Conservation (phyloP, 768 basidiomycete species). For the Russula abietina region DNA sequence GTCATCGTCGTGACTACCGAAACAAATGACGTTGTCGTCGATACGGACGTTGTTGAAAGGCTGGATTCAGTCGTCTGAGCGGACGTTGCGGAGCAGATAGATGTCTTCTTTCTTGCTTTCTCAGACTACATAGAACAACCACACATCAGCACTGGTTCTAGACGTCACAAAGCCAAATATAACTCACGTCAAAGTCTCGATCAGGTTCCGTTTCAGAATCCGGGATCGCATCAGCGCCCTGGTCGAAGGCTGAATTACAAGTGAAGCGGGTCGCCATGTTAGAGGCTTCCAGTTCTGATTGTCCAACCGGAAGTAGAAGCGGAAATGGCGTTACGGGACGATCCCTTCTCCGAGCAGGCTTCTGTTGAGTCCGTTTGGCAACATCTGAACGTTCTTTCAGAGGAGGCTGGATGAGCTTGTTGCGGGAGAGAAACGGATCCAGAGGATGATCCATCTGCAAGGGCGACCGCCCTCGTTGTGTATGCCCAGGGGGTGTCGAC, state of each 20-base stretch:
- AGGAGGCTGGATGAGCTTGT: neutral
- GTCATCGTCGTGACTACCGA: constrained; percentile 16
- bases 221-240: constrained; percentile 12
- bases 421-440: neutral
- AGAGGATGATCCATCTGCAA: neutral
- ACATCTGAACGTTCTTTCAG: neutral
- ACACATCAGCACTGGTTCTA: neutral
- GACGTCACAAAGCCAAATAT: neutral
- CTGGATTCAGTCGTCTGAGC: constrained; percentile 6
- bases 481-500: neutral
- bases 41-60: constrained; percentile 10
- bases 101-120: constrained; percentile 21
- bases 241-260: neutral
- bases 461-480: neutral
- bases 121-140: constrained; percentile 5
- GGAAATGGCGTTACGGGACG: constrained; percentile 17
- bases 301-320: neutral
- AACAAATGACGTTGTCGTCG: constrained; percentile 12
- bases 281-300: neutral
- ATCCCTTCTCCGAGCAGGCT: neutral
- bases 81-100: constrained; percentile 15
- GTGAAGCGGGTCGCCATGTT: neutral
- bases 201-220: constrained; percentile 25
- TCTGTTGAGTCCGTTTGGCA: neutral
- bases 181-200: constrained; percentile 21